phyloP scores from a whole-genome alignment of 371 early-diverging fungal genomes.

The Entomophthora muscae region DNA sequence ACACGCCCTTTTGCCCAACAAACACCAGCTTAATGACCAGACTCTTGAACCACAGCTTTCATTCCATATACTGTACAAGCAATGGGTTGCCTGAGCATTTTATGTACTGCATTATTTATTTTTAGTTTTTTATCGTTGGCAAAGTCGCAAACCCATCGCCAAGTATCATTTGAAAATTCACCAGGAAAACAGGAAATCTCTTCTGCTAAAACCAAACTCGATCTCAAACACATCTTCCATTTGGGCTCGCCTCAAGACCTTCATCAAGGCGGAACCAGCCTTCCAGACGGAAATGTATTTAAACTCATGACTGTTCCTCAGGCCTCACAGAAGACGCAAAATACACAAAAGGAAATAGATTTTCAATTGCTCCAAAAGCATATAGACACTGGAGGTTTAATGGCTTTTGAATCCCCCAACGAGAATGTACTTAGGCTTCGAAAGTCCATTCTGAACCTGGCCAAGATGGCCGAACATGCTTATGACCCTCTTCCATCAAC shows the following conservation, averaged over 20 bases:
- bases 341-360: background rate
- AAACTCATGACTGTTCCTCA: background rate
- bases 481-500: slow-evolving; percentile 1
- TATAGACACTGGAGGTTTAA: background rate
- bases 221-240: background rate
- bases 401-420: background rate
- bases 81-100: too few species aligned
- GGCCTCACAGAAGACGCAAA: background rate
- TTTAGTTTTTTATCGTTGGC: background rate
- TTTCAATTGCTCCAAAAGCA: background rate
- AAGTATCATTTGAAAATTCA: background rate
- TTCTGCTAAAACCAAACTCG: background rate
- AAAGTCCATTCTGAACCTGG: slow-evolving; percentile 6
- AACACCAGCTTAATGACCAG: too few species aligned
- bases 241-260: background rate
- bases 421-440: background rate
- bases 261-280: background rate
- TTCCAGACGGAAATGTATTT: background rate
- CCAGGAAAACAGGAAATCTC: background rate
- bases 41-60: too few species aligned
- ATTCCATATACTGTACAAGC: too few species aligned
- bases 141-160: background rate
- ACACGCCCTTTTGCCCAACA: too few species aligned
- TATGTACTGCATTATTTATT: too few species aligned
- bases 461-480: slow-evolving; percentile 9